These are phyloP conservation scores for Aspergillus homomorphus DNA, from an alignment of 495 filamentous ascomycete species.

Conservation along the genomic window DNA sequence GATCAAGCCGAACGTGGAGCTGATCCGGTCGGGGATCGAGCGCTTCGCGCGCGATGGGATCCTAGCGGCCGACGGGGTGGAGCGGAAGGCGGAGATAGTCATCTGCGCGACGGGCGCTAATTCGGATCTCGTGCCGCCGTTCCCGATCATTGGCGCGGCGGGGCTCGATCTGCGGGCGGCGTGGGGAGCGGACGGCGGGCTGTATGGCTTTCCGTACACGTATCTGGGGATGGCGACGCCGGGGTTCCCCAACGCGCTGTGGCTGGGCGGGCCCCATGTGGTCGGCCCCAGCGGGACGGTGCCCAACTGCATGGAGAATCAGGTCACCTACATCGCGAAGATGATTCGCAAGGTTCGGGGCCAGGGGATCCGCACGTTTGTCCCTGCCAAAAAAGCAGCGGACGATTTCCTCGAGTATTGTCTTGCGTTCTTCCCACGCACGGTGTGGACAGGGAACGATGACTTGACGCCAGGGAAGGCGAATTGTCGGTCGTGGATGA, in stretches of 20 bases:
- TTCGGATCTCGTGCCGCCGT: constrained; percentile 55
- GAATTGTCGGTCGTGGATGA: constrained; percentile 69
- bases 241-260: constrained; percentile 63
- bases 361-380: constrained; percentile 61
- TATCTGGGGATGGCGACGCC: constrained; percentile 63
- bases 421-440: constrained; percentile 59
- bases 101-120: constrained; percentile 72
- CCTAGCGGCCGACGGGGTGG: constrained; percentile 48
- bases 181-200: constrained; percentile 50
- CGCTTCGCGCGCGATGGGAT: constrained; percentile 56
- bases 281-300: constrained; percentile 51
- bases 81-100: constrained; percentile 53
- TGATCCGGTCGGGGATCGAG: constrained; percentile 55
- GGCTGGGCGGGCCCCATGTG: constrained; percentile 48
- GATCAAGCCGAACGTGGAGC: constrained; percentile 58
- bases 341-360: constrained; percentile 59
- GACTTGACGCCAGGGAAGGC: constrained; percentile 31
- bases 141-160: constrained; percentile 52
- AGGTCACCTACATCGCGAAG: constrained; percentile 59
- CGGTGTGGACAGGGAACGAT: constrained; percentile 50
- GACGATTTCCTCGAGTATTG: constrained; percentile 62
- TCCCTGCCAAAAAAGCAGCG: constrained; percentile 50
- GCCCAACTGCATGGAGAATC: constrained; percentile 53
- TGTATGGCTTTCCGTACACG: constrained; percentile 59
- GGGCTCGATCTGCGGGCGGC: constrained; percentile 48